A percentile compares a stretch with the other conserved stretches of the same genome.
These are phyloP conservation scores for Candida andamanensis DNA, from an alignment of 805 yeast genomes.

Conservation along the genomic window DNA sequence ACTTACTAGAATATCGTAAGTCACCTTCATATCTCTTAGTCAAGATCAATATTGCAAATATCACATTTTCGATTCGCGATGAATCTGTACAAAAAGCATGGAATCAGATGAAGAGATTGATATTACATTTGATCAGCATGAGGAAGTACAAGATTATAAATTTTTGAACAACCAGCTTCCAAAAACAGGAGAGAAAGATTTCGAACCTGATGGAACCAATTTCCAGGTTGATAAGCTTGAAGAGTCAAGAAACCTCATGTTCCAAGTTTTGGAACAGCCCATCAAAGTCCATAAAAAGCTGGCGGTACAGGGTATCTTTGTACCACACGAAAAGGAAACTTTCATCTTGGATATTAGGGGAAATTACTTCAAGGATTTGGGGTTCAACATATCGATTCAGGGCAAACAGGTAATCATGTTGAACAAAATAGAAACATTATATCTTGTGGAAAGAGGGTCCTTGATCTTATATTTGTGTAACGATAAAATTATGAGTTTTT, in stretches of 20 bases:
- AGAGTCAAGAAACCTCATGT: conserved; percentile 67
- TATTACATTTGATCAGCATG: conserved; percentile 12
- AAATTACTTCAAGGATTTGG: conserved; percentile 67
- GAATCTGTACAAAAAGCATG: neutral
- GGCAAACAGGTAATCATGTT: conserved; percentile 40
- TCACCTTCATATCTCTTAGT: conserved; percentile 10
- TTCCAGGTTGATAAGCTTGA: conserved; percentile 45
- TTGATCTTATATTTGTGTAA: conserved; percentile 24
- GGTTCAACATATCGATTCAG: conserved; percentile 39
- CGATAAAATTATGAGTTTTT: conserved; percentile 15
- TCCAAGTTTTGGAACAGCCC: conserved; percentile 45
- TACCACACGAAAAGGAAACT: conserved; percentile 19
- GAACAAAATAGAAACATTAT: conserved; percentile 63
- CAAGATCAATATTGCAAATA: too few species aligned
- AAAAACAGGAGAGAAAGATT: conserved; percentile 80
- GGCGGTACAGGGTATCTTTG: conserved; percentile 47
- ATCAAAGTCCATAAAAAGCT: conserved; percentile 45
- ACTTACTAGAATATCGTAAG: conserved; percentile 13
- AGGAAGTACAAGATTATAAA: conserved; percentile 35
- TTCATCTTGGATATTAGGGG: conserved; percentile 56
- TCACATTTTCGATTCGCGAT: neutral
- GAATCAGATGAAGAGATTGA: neutral
- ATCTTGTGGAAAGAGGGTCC: conserved; percentile 75
- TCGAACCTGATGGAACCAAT: conserved; percentile 72
- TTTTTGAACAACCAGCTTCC: conserved; percentile 35